phyloP scores from a whole-genome alignment of 1,139 yeast genomes.

The Diutina sp. region DNA sequence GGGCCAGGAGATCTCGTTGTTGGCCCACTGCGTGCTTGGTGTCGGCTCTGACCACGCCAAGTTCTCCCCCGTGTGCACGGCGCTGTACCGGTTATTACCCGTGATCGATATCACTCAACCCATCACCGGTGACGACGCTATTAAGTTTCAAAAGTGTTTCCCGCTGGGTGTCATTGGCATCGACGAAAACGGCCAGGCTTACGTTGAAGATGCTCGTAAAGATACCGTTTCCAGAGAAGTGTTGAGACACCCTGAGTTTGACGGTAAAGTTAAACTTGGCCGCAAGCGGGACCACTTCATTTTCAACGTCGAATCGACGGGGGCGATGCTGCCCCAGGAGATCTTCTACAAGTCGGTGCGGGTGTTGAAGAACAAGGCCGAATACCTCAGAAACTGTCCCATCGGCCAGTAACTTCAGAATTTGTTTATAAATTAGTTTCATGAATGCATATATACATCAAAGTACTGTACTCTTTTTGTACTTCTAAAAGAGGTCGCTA shows the following conservation, averaged over 20 bases:
- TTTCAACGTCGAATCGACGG: constrained; percentile 87
- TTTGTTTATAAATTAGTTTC: background rate
- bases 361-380: constrained; percentile 76
- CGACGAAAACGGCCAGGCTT: constrained; percentile 56
- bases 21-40: constrained; percentile 87
- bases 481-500: background rate
- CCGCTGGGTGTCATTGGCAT: constrained; percentile 87
- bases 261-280: constrained; percentile 81
- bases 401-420: constrained; percentile 35
- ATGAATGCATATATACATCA: background rate
- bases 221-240: constrained; percentile 97
- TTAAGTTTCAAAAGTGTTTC: constrained; percentile 76
- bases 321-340: constrained; percentile 95
- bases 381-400: constrained; percentile 67
- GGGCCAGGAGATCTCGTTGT: constrained; percentile 85
- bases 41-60: constrained; percentile 94
- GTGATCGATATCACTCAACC: constrained; percentile 67
- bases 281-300: constrained; percentile 87
- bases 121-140: constrained; percentile 66
- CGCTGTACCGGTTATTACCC: constrained; percentile 94
- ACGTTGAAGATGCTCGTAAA: constrained; percentile 75
- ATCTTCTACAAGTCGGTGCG: constrained; percentile 84
- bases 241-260: constrained; percentile 81
- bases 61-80: constrained; percentile 94
- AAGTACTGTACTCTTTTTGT: too few relatives aligned